Base-by-base conservation (phyloP, 495 filamentous ascomycete genomes). In the Neurospora sp. region DNA sequence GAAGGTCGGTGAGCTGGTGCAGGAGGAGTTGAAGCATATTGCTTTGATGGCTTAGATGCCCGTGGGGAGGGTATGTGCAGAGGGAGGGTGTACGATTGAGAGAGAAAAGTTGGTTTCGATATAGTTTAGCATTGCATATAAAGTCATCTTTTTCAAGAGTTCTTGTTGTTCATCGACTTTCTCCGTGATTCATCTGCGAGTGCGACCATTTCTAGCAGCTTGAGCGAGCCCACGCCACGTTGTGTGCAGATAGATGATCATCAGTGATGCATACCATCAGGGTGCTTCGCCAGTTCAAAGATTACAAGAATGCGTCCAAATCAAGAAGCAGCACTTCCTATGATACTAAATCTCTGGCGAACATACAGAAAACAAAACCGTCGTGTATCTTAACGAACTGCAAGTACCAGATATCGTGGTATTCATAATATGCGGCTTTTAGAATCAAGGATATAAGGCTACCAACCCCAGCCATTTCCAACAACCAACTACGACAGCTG, bases 1-100 rank as follows among this genome's bases (percentile, higher is more conserved):
- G 78, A 86, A 86, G 79, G 85, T 85, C 12, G 85, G 85, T 7
- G 79, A 84, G 76, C 83, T 84, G 78, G 85, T 87, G 23, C 83
- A 84, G 72, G 79, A 81, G 84, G 82, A 84, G 62, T 77, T 84
- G 41, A 84, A 81, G 76, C 82, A 84, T 72, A 85, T 85, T 73
- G 82, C 81, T 0, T 70, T 85, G 75, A 85, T 85, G 83, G 76
- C 80, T 16, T 81, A 49, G 78, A 39, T 35, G 35, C 35, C 2
- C 31, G 1, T 37, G 37, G 38, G n/a, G 44, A 20, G 44, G 10
- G n/a, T 49, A 49, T n/a, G 44, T n/a, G 10, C 44, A 4, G 39
- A 41, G 0, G 6, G 5, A 12, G 70, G 31, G 18, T 71, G 20
- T 42, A 39, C 11, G 38, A 20, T 39, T 8, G 38, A 49, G 16